Evolutionary conservation across 495 filamentous ascomycete species (phyloP), one percentile per base, ranked within the genome.

Genomic region (Glarea lozoyensis): DNA sequence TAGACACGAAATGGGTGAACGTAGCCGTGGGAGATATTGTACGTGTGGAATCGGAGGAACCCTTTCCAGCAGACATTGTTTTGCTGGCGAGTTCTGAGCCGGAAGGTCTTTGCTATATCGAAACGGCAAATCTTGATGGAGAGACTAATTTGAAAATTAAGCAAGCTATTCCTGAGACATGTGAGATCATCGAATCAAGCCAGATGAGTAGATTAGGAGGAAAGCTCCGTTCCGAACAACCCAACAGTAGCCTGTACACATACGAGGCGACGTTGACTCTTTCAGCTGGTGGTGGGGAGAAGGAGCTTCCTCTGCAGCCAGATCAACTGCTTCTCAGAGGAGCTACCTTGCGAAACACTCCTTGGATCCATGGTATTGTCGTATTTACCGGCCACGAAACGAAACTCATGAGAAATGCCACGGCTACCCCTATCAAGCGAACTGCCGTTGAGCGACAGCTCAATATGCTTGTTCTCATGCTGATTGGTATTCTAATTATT

Each of bases 131-230:
- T 58, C 66, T 99, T 41, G 93, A 99, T 54, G 93, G 93, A 43
- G 93, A 99, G 61, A 99, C 93, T 15, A 99, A 99, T 57, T 68
- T 99, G 43, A 99, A 99, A 60, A 94, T 99, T 64, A 99, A 99
- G 65, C 93, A 99, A 68, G 89, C 82, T 21, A 84, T 96, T 39
- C 92, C 93, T 2, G 93, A 99, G 66, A 97, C 93, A 1, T 79
- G 82, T 40, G 73, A 83, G 46, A 66, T 95, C 43, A 92, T 97
- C 42, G 93, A 84, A 52, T 81, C 88, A 9, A 78, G 70, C 44
- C 92, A 97, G 44, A 65, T 99, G 42, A 87, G 88, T 58, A 73
- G 93, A 12, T 61, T 97, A 34, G 85, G 85, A 34, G 93, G 93
- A 16, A 82, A 82, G 42, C 63, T 97, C 49, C 79, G 86, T 38